A percentile compares a stretch with the other conserved stretches of the same genome.
Evolutionary conservation across 2,329 filamentous ascomycete species (phyloP).

Genomic region (Colletotrichum eremochloae): DNA sequence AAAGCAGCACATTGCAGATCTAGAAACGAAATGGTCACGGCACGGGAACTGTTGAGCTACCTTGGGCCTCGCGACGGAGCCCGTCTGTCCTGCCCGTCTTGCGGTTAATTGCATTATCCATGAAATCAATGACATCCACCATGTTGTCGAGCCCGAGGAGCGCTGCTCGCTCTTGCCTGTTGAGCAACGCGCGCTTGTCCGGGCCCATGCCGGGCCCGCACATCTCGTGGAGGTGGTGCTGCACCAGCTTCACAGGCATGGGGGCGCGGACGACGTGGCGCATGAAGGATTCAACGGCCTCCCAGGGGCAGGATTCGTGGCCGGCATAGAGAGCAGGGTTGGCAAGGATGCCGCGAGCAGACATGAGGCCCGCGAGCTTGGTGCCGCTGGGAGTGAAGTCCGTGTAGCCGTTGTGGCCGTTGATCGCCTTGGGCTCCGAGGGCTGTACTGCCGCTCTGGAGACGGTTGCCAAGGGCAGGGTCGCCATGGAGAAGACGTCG

Average conservation of each 20-base stretch:
- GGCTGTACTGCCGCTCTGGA: conserved; percentile 23
- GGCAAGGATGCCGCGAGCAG: conserved; percentile 75
- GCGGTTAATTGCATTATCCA: conserved; percentile 64
- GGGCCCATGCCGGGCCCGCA: conserved; percentile 67
- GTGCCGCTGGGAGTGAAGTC: conserved; percentile 56
- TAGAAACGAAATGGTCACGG: conserved; percentile 11
- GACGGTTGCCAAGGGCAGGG: conserved; percentile 59
- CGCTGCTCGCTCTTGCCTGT: conserved; percentile 66
- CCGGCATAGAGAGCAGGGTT: conserved; percentile 77
- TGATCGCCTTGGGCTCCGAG: conserved; percentile 1
- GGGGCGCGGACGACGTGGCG: conserved; percentile 68
- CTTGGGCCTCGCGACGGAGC: conserved; percentile 22
- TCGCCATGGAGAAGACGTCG: conserved; percentile 72
- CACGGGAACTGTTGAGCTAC: conserved; percentile 17
- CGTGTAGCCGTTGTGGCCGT: conserved; percentile 19
- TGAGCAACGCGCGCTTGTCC: conserved; percentile 66
- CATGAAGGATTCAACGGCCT: conserved; percentile 74
- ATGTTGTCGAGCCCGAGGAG: conserved; percentile 66
- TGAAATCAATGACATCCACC: conserved; percentile 71
- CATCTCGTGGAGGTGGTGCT: conserved; percentile 79
- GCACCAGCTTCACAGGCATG: conserved; percentile 72
- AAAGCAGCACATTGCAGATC: not conserved
- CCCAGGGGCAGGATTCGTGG: conserved; percentile 69
- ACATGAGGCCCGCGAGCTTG: conserved; percentile 75
- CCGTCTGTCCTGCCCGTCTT: conserved; percentile 40